Conservation (phyloP, 1,139 yeast species). For the Yamadazyma sp. region DNA sequence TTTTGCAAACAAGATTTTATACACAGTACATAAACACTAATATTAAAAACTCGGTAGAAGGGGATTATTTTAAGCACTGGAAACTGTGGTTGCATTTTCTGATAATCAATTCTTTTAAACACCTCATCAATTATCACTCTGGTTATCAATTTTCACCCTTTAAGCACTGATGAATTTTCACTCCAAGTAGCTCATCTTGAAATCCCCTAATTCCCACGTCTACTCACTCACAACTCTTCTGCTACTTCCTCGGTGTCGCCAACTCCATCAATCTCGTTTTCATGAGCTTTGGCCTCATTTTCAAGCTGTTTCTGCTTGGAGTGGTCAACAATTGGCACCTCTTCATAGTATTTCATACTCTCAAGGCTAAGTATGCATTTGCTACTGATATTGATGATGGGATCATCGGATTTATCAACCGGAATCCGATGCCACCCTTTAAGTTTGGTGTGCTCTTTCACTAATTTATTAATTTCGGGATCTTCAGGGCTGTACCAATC, state of each 20-base stretch:
- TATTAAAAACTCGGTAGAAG: no score
- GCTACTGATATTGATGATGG: constrained; percentile 11
- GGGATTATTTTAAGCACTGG: no score
- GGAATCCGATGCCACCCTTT: constrained; percentile 43
- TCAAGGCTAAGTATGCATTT: constrained; percentile 32
- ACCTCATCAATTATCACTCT: no score
- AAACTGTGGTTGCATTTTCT: no score
- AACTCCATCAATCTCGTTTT: not conserved
- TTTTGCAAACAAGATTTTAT: no score
- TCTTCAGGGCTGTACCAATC: constrained; percentile 41
- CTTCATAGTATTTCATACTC: constrained; percentile 26
- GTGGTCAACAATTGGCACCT: constrained; percentile 18
- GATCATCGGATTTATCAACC: constrained; percentile 18
- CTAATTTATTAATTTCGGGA: constrained; percentile 7
- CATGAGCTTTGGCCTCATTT: constrained; percentile 5
- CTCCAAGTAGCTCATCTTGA: no score
- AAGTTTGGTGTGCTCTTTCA: constrained; percentile 22
- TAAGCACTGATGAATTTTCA: no score
- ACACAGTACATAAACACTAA: no score
- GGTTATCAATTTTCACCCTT: no score
- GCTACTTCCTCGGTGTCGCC: not conserved
- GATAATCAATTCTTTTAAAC: no score
- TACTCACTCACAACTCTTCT: not conserved
- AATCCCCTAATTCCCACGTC: no score
- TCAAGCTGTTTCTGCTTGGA: constrained; percentile 8